Evolutionary conservation across 352 stramenopile species (phyloP), one percentile per base, ranked within the genome.

Genomic region (Phytophthora sp.): DNA sequence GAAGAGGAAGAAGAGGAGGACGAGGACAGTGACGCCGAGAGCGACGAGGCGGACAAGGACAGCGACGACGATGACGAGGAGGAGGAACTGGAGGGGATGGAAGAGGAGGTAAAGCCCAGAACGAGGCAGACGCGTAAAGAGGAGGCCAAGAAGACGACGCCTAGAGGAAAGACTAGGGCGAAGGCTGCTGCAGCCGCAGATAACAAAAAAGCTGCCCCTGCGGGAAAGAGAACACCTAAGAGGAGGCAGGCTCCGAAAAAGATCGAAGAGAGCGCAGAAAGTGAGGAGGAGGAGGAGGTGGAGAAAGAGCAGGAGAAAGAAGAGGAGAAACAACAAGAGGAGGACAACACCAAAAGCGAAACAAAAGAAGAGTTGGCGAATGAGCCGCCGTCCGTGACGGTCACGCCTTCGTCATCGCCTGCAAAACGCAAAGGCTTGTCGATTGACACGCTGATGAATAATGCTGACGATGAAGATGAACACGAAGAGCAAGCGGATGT

Each of bases 381-480:
- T 41, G 61, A 74, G 18, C 27, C 52, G 17, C 61, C 53, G 28
- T 82, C 69, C 10, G 63, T 50, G 2, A 39, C 66, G 1, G 39
- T 46, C 5, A 76, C 78, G 10, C 70, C 75, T 3, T 66, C 57
- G 0, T 74, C 73, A 11, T 85, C 78, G 5, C 74, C 77, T 52
- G 61, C 68, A 15, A 74, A 77, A 17, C 72, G 66, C 13, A 87
- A 81, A 38, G 62, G 70, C 46, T 68, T 89, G n/a, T 85, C 80
- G 8, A 85, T 90, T 59, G 71, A 86, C 34, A 76, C 79, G 24
- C 54, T 88, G 13, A 77, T 88, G 68, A 84, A 82, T 52, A 54
- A 74, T 18, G 69, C 72, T 8, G 64, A 80, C 8, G 68, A 78
- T n/a, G 64, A 70, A 0, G 66, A 71, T 0, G 64, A 64, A 8